Evolutionary conservation across 148 eudicot genomes (phyloP), one percentile per base, ranked within the genome.

Genomic region (Mesembryanthemum crystallinum): DNA sequence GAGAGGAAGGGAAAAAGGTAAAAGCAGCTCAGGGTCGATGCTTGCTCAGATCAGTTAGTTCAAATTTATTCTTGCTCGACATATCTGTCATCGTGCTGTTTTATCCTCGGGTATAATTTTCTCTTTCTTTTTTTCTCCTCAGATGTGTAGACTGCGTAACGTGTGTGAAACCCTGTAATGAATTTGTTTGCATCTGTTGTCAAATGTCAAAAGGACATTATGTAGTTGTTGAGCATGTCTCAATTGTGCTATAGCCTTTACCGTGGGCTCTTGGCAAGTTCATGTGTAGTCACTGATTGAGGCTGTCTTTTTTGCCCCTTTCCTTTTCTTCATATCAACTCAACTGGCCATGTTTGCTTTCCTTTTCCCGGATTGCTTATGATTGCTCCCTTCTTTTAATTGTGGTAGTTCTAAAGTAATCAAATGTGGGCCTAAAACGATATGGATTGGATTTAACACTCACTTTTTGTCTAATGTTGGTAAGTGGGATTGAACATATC

Each of bases 11-110:
- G 70, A 27, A 8, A 35, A 49, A 63, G 69, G 58, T 33, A 27
- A 6, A 67, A 43, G 64, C 73, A 58, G 73, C 64, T 75, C 11
- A 4, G 35, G 64, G 54, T 75, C 72, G 27, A 67, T 14, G 27
- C 67, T 58, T 21, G 54, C 66, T 47, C 67, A 39, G 21, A n/a
- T 52, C 27, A 27, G 23, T 67, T 58, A 28, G 30, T 47, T 55
- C 55, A 27, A 47, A 18, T 69, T 3, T 69, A n/a, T 49, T 10
- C 11, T 8, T 25, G 72, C 25, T 24, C 29, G 47, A 14, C 29
- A 11, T 39, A n/a, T 43, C 52, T 64, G 71, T 67, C 71, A 37
- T 61, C 17, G 27, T 42, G 52, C 42, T 21, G 47, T 37, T 65
- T 65, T 18, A 62, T 30, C 39, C 32, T 30, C 47, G 20, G 42